Base-by-base conservation (phyloP, 2,329 filamentous ascomycete genomes). In the Penicillium sp. region DNA sequence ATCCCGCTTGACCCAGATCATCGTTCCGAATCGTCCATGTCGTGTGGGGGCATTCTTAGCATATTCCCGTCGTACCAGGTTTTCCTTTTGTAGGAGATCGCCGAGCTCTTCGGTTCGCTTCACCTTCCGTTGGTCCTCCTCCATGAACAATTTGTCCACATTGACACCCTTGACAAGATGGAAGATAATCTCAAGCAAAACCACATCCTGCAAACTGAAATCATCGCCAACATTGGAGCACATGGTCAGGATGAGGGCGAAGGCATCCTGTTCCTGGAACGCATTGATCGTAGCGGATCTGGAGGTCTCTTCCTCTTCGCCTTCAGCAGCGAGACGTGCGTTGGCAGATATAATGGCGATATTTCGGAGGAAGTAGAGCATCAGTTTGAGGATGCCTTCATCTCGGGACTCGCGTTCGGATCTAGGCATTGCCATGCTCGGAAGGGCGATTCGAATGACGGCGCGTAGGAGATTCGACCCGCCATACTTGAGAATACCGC, bases 221-320 rank as follows among this genome's bases (percentile, higher is more conserved):
- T 97, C 92, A 35, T 96, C 90, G 29, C 88, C 89, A 75, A 96
- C 92, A 55, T 92, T 95, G 2, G 91, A 96, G 10, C 89, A 87
- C 42, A 98, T 76, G 0, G 90, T 95, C 45, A 97, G 75, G 20
- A 98, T 72, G 2, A 95, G 78, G 46, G 89, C 82, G 60, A 97
- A 88, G 20, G 95, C 88, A 67, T 96, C 91, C 69, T 98, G 93
- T 56, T 86, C 84, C 32, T 92, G 83, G 62, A 96, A 95, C 1
- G 88, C 87, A 61, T 95, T 88, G 53, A 97, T 91, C 0, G 89
- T 88, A 7, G 88, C 83, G 2, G 90, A 95, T 52, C 91, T 82
- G 5, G 90, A 95, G 28, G 95, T 84, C 62, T 95, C 89, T 9
- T 88, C 83, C 66, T 95, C 90, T 54, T 96, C 89, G n/a, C 87